Evolutionary conservation across 2,329 filamentous ascomycete species (phyloP).

Genomic region (Apiospora koreana): DNA sequence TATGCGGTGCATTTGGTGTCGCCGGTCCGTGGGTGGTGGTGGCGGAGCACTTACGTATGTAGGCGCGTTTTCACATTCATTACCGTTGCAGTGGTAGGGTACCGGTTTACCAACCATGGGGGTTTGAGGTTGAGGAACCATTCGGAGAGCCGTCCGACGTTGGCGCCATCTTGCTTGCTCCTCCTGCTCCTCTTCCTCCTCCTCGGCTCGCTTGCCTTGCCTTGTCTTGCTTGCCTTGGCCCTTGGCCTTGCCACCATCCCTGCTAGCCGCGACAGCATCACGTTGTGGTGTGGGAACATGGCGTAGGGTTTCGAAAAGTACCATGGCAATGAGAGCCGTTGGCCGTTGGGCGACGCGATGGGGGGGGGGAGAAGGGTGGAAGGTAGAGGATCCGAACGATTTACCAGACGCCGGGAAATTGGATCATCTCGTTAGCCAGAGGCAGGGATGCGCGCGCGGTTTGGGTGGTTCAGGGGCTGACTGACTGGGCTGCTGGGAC

Average conservation of each 20-base stretch:
- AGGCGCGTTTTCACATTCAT: too few relatives aligned
- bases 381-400: neutral
- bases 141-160: neutral
- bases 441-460: neutral
- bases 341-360: neutral
- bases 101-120: neutral
- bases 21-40: neutral
- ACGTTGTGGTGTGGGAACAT: neutral
- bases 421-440: neutral
- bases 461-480: neutral
- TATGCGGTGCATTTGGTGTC: neutral
- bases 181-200: too few relatives aligned
- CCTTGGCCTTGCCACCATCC: neutral
- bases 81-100: too few relatives aligned
- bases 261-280: neutral
- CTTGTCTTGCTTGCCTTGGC: too few relatives aligned
- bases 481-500: neutral
- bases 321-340: neutral
- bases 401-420: neutral
- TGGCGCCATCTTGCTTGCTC: neutral
- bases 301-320: neutral
- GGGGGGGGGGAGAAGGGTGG: neutral
- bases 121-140: neutral
- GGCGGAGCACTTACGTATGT: too few relatives aligned
- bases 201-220: too few relatives aligned